Evolutionary conservation across 768 basidiomycete genomes (phyloP).

Genomic region (Rubroboletus satanas): DNA sequence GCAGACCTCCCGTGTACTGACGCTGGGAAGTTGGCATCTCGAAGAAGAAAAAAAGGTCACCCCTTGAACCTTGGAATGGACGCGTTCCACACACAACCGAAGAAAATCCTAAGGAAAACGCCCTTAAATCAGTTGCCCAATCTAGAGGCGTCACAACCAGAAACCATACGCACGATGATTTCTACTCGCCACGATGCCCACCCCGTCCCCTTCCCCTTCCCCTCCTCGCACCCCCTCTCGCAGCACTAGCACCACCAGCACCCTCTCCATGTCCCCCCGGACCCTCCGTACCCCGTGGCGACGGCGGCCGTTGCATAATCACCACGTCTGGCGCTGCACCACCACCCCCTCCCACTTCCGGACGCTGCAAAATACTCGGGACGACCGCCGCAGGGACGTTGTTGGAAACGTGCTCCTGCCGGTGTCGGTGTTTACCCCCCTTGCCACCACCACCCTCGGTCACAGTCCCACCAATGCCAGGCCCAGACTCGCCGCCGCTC

Average conservation of each 20-base stretch:
- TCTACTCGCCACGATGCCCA: constrained; percentile 27
- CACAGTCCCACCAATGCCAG: neutral
- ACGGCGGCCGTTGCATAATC: constrained; percentile 12
- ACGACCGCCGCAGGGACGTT: neutral
- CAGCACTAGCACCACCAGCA: neutral
- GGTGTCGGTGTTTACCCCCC: constrained; percentile 18
- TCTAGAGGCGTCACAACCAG: neutral
- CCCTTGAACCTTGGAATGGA: neutral
- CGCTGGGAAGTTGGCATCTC: neutral
- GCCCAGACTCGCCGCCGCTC: constrained; percentile 22
- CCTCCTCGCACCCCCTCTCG: constrained; percentile 24
- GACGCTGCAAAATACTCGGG: constrained; percentile 26
- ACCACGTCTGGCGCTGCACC: neutral
- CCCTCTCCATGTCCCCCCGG: neutral
- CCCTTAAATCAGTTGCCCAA: too few relatives aligned
- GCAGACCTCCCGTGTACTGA: too few relatives aligned
- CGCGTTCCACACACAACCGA: neutral
- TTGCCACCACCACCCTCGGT: neutral
- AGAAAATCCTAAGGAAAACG: neutral
- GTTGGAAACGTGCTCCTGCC: constrained; percentile 5
- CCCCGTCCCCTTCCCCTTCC: constrained; percentile 34
- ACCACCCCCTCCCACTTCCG: constrained; percentile 9
- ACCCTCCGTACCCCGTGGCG: constrained; percentile 5
- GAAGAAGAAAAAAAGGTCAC: neutral
- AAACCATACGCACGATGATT: neutral